These are phyloP conservation scores for Leishmania tarentolae DNA, from an alignment of 208 protist genomes.

Conservation along the genomic window DNA sequence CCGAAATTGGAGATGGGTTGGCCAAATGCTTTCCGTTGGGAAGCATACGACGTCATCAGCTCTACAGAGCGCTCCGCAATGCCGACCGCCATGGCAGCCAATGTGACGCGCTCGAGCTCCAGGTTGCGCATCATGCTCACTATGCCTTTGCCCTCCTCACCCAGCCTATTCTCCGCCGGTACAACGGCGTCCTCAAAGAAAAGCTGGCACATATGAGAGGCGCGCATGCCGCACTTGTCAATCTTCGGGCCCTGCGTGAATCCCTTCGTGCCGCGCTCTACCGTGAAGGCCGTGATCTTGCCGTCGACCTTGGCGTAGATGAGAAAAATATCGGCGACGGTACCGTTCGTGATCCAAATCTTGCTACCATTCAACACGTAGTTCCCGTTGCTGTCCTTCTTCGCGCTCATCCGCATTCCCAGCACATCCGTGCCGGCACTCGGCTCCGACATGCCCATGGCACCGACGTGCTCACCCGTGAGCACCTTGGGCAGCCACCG, in stretches of 20 bases:
- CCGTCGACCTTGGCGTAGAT: constrained; percentile 96
- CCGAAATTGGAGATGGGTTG: constrained; percentile 90
- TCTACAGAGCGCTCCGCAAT: constrained; percentile 81
- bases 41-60: constrained; percentile 87
- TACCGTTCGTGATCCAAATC: constrained; percentile 98
- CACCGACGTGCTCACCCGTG: constrained; percentile 95
- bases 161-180: constrained; percentile 65
- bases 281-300: constrained; percentile 67
- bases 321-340: constrained; percentile 94
- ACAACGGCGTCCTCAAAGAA: constrained; percentile 78
- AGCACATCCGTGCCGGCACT: constrained; percentile 94
- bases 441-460: constrained; percentile 97
- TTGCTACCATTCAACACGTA: constrained; percentile 96
- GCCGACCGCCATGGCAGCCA: constrained; percentile 84
- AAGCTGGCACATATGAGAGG: constrained; percentile 78
- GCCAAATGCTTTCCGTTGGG: constrained; percentile 92
- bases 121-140: constrained; percentile 86
- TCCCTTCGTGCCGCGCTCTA: constrained; percentile 62
- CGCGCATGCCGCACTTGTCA: constrained; percentile 84
- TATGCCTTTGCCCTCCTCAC: constrained; percentile 64
- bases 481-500: constrained; percentile 93
- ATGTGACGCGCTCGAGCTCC: constrained; percentile 76
- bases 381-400: constrained; percentile 57
- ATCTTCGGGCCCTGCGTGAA: constrained; percentile 74
- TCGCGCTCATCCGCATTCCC: constrained; percentile 93